Percentiles rank a stretch among this genome's conserved stretches.
phyloP scores from a whole-genome alignment of 495 filamentous ascomycete species.

The Penicillium mononematosum region DNA sequence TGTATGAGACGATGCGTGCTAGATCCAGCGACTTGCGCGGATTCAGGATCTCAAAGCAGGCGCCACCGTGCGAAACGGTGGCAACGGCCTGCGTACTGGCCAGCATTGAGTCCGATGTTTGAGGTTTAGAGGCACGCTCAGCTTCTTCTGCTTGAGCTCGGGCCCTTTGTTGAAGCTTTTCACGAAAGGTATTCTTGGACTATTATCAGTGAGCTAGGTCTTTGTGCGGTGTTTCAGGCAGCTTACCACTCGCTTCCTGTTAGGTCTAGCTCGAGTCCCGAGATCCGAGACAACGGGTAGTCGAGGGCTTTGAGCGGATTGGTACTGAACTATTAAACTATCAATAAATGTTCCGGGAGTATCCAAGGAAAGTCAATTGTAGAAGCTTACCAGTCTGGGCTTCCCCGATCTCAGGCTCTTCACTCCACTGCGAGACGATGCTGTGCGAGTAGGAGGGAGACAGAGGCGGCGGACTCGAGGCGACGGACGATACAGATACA shows the following conservation, averaged over 20 bases:
- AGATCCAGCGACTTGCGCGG: slow-evolving; percentile 44
- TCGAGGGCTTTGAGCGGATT: slow-evolving; percentile 21
- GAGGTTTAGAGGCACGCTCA: slow-evolving; percentile 16
- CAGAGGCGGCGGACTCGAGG: slow-evolving; percentile 45
- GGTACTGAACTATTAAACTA: slow-evolving; percentile 17
- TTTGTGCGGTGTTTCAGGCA: slow-evolving; percentile 20
- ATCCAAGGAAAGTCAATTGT: slow-evolving; percentile 1
- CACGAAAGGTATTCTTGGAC: slow-evolving; percentile 44
- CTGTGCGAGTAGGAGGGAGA: slow-evolving; percentile 46
- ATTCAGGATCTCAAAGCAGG: slow-evolving; percentile 49
- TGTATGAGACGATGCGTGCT: slow-evolving; percentile 43
- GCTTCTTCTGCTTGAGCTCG: slow-evolving; percentile 22
- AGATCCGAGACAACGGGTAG: slow-evolving; percentile 28
- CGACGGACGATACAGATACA: slow-evolving; percentile 32
- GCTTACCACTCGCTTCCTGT: slow-evolving; percentile 36
- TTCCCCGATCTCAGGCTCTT: slow-evolving; percentile 35
- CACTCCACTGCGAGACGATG: slow-evolving; percentile 34
- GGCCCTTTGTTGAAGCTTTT: slow-evolving; percentile 32
- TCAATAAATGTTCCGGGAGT: slow-evolving; percentile 13
- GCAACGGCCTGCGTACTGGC: slow-evolving; percentile 28
- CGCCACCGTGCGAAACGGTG: slow-evolving; percentile 42
- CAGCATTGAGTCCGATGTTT: slow-evolving; percentile 35
- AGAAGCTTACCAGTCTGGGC: slow-evolving; percentile 25
- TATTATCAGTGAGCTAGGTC: slow-evolving; percentile 10
- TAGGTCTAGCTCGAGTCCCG: slow-evolving; percentile 24